Evolutionary conservation across 2,329 filamentous ascomycete species (phyloP).

Genomic region (Fusarium napiforme): DNA sequence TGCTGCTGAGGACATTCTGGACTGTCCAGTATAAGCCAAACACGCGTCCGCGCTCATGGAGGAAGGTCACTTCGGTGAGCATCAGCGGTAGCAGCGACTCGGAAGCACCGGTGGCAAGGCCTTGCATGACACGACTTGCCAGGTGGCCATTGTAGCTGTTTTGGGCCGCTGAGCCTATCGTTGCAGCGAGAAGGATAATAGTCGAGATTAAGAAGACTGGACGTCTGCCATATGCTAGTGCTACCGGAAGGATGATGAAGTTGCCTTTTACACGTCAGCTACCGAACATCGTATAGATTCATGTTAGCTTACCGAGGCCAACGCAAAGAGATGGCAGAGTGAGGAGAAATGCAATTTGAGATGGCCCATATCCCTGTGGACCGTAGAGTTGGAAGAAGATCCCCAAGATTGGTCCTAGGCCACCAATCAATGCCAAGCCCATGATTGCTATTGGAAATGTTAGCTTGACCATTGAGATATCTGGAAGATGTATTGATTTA

Average conservation of each 20-base stretch:
- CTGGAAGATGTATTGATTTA: fast-evolving
- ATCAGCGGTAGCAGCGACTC: background rate
- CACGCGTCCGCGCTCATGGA: background rate
- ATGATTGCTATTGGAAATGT: background rate
- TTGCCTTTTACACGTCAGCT: background rate
- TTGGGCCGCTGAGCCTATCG: background rate
- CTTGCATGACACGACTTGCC: background rate
- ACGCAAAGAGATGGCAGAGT: background rate
- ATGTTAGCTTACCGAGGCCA: background rate
- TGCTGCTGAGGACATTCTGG: background rate
- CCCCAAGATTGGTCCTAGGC: background rate
- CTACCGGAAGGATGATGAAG: background rate
- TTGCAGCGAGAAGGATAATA: background rate
- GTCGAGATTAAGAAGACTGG: background rate
- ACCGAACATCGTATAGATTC: fast-evolving
- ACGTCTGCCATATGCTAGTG: background rate
- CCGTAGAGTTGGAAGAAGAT: background rate
- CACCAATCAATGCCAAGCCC: background rate
- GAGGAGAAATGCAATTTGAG: background rate
- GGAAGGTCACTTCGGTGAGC: background rate
- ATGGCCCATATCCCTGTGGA: background rate
- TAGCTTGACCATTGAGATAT: background rate
- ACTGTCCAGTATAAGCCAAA: background rate
- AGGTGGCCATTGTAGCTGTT: background rate
- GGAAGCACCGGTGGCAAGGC: background rate